phyloP scores from a whole-genome alignment of 306 rosid genomes.

The Adenanthera pavonina region DNA sequence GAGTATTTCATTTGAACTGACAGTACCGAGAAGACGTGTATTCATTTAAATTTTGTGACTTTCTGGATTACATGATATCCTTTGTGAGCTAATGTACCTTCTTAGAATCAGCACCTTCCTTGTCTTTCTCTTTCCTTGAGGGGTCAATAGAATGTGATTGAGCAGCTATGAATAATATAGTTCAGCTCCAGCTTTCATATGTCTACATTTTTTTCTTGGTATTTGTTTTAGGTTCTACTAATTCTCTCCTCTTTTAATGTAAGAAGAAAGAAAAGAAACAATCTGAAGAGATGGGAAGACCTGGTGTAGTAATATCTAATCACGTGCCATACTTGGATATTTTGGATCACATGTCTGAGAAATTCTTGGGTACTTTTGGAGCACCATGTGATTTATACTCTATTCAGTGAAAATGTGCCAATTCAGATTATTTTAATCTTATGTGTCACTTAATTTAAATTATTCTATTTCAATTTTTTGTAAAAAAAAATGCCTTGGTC shows the following conservation, averaged over 20 bases:
- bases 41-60: conserved; percentile 9
- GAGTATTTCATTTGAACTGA: conserved; percentile 23
- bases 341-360: conserved; percentile 62
- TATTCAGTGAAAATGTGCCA: too few species aligned
- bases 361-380: too few species aligned
- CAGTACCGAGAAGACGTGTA: not conserved
- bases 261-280: conserved; percentile 46
- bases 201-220: conserved; percentile 1
- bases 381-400: too few species aligned
- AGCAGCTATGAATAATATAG: not conserved
- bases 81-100: conserved; percentile 3
- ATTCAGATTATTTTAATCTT: too few species aligned
- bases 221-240: conserved; percentile 35
- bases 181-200: conserved; percentile 13
- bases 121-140: not conserved
- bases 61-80: not conserved
- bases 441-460: too few species aligned
- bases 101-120: not conserved
- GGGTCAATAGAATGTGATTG: not conserved
- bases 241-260: conserved; percentile 31
- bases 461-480: too few species aligned
- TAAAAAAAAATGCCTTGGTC: too few species aligned
- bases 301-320: conserved; percentile 86
- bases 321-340: conserved; percentile 90
- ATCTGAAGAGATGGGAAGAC: conserved; percentile 59